Evolutionary conservation across 495 filamentous ascomycete genomes (phyloP).

Genomic region (Physcia stellaris): DNA sequence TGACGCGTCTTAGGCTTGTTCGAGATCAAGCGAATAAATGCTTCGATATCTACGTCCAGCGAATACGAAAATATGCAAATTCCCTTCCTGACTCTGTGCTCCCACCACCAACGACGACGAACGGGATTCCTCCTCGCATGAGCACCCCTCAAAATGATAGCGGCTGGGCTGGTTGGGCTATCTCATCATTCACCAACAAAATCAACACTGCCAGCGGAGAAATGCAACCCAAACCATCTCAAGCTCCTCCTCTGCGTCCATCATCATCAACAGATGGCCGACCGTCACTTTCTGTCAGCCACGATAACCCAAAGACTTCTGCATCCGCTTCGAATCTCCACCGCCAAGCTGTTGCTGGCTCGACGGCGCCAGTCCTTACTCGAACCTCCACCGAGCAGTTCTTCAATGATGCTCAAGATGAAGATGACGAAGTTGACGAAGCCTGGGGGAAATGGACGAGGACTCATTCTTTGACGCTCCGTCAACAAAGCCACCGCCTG

Average conservation of each 20-base stretch:
- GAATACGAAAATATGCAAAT: conserved; percentile 61
- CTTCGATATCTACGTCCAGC: conserved; percentile 75
- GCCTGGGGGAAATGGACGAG: conserved; percentile 28
- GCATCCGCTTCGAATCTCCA: conserved; percentile 39
- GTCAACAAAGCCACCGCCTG: conserved; percentile 19
- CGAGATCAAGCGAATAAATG: conserved; percentile 87
- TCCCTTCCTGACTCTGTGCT: conserved; percentile 71
- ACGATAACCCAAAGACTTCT: conserved; percentile 16
- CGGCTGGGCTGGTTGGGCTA: conserved; percentile 90
- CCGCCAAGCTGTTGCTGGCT: conserved; percentile 31
- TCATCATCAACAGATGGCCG: conserved; percentile 22
- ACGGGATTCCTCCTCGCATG: conserved; percentile 45
- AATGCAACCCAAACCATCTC: conserved; percentile 44
- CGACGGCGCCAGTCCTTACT: conserved; percentile 14
- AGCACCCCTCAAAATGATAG: conserved; percentile 59
- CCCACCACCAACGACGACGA: conserved; percentile 32
- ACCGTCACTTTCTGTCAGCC: conserved; percentile 15
- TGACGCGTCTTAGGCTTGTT: conserved; percentile 40
- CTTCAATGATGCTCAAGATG: conserved; percentile 45
- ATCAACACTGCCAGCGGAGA: conserved; percentile 69
- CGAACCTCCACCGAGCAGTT: conserved; percentile 31
- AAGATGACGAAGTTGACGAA: conserved; percentile 40
- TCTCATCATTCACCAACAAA: conserved; percentile 97
- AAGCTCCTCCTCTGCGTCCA: conserved; percentile 15
- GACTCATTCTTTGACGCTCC: conserved; percentile 35